A percentile compares a stretch with the other conserved stretches of the same genome.
Conservation (phyloP, 805 yeast genomes). For the Starmera caribaea region DNA sequence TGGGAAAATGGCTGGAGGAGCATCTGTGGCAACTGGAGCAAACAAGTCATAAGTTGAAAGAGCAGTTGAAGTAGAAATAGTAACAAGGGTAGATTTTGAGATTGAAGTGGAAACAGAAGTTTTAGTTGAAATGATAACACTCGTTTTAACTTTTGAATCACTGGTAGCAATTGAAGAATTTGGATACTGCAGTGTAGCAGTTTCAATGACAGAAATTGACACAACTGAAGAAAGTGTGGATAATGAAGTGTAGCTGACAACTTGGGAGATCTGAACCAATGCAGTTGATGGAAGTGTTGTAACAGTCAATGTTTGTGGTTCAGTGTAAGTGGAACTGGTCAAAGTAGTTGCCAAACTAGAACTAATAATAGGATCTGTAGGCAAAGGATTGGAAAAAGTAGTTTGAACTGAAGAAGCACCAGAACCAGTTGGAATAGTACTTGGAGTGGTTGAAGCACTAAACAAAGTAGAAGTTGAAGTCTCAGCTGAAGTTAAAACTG, state of each 20-base stretch:
- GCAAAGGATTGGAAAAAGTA: background rate
- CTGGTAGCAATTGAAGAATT: conserved; percentile 6
- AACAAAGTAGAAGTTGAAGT: conserved; percentile 8
- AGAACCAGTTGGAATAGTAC: too few relatives aligned
- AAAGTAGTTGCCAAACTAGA: too few relatives aligned
- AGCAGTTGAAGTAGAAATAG: conserved; percentile 2
- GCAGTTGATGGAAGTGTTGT: background rate
- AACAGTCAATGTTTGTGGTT: background rate
- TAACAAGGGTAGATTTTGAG: conserved; percentile 1
- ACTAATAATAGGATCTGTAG: background rate
- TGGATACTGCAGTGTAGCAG: conserved; percentile 20
- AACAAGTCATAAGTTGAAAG: conserved; percentile 34
- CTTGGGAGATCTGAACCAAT: too few relatives aligned
- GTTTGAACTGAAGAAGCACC: conserved; percentile 1
- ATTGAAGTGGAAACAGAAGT: conserved; percentile 10
- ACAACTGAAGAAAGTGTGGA: background rate
- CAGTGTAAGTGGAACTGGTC: background rate
- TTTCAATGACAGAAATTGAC: background rate
- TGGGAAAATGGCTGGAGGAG: conserved; percentile 37
- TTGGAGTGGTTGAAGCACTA: background rate
- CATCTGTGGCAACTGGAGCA: conserved; percentile 31
- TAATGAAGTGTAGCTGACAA: too few relatives aligned
- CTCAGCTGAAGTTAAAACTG: conserved; percentile 3
- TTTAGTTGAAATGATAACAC: conserved; percentile 22
- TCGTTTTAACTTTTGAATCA: conserved; percentile 17